Conservation (phyloP, 768 basidiomycete genomes). For the Leucocoprinus sp. region DNA sequence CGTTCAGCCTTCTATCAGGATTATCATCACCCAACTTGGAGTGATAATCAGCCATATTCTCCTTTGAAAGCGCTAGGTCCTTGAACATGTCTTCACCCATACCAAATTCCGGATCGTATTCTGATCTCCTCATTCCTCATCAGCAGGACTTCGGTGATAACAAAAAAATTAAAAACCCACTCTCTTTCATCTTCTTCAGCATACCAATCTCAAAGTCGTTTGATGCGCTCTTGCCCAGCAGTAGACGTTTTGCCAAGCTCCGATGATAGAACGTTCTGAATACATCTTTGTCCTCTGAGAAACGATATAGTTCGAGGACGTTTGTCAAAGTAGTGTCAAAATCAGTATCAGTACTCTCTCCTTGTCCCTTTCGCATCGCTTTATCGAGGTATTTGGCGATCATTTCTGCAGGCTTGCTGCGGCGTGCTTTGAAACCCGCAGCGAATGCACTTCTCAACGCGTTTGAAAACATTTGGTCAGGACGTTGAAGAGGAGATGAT, state of each 20-base stretch:
- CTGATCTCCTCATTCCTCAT: slow-evolving; percentile 29
- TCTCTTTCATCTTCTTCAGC: slow-evolving; percentile 77
- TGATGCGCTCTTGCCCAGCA: slow-evolving; percentile 78
- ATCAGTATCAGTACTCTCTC: slow-evolving; percentile 21
- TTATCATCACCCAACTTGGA: slow-evolving; percentile 30
- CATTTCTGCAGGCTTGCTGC: slow-evolving; percentile 85
- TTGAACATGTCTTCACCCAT: slow-evolving; percentile 96
- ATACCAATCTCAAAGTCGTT: slow-evolving; percentile 82
- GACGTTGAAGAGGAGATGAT: slow-evolving; percentile 22
- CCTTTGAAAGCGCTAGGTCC: slow-evolving; percentile 71
- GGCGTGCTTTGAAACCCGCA: slow-evolving; percentile 63
- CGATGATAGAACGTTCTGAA: too few relatives aligned
- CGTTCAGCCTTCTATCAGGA: slow-evolving; percentile 45
- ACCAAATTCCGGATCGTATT: slow-evolving; percentile 92
- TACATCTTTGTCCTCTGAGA: too few relatives aligned
- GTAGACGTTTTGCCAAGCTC: slow-evolving; percentile 30
- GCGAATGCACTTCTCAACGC: slow-evolving; percentile 67
- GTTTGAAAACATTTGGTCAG: slow-evolving; percentile 53
- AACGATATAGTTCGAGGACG: too few relatives aligned
- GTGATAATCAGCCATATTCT: slow-evolving; percentile 62
- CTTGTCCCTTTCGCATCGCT: slow-evolving; percentile 83
- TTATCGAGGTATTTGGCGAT: slow-evolving; percentile 87
- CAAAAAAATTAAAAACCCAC: slow-evolving; percentile 26
- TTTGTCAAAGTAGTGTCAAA: too few relatives aligned
- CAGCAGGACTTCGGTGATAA: neutral